A percentile compares a stretch with the other conserved stretches of the same genome.
Conservation (phyloP, 129 eudicot genomes). For the Dittrichia graveolens region DNA sequence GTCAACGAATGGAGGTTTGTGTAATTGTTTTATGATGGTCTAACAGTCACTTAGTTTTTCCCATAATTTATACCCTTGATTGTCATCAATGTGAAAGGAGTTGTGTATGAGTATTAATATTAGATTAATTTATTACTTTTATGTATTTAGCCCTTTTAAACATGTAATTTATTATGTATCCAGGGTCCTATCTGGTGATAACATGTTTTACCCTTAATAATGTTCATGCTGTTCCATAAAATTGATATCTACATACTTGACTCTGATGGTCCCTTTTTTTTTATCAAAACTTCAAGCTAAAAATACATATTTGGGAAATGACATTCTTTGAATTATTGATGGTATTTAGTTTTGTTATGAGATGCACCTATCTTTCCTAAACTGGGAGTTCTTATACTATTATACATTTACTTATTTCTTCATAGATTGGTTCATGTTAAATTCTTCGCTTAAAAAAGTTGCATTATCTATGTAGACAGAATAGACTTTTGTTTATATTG, state of each 20-base stretch:
- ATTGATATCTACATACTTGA: not conserved
- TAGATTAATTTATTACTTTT: not conserved
- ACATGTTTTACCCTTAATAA: not conserved
- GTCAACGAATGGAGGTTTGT: constrained; percentile 92
- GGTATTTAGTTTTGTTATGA: no score
- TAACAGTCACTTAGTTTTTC: not conserved
- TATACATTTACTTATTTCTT: not conserved
- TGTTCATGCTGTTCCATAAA: not conserved
- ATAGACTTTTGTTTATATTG: not conserved
- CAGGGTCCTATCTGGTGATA: no score
- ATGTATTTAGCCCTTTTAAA: not conserved
- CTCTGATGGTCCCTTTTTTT: no score
- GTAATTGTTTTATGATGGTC: constrained; percentile 15
- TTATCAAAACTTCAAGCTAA: no score
- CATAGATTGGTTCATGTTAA: not conserved
- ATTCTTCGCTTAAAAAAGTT: no score
- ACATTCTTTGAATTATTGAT: no score
- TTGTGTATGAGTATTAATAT: not conserved
- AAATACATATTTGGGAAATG: no score
- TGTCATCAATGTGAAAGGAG: constrained; percentile 2
- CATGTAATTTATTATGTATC: not conserved
- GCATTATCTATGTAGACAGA: not conserved
- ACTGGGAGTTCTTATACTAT: no score
- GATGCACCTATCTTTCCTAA: no score
- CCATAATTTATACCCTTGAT: constrained; percentile 12